Base-by-base conservation (phyloP, 306 rosid species). In the Ceratonia siliqua region DNA sequence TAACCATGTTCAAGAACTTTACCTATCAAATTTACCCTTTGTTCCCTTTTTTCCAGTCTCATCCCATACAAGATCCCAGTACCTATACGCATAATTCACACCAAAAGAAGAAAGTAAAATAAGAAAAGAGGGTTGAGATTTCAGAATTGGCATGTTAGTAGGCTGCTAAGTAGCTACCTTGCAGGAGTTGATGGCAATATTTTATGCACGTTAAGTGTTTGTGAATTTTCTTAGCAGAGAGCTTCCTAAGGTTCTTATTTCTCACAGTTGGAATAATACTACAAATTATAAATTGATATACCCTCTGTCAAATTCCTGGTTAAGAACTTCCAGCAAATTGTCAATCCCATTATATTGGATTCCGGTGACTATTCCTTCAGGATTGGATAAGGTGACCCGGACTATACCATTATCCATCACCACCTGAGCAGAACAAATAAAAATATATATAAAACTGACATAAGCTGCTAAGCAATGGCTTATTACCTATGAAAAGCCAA, bases 371-470 rank as follows among this genome's bases (percentile, higher is more conserved):
- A 73, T 74, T 62, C 99, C 99, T 62, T 59, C 95, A 0, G 99
- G 97, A 27, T 87, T 90, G 33, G 99, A 87, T 81, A 94, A 50
- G 4, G 87, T 92, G 0, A 94, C 89, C 74, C 88, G 91, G 17
- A 89, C 80, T 77, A 94, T 88, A 70, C 97, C 99, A 87, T 94
- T 94, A 76, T 90, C 99, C 83, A 94, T 81, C 42, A 86, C 75
- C 75, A 94, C 93, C 99, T 94, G 56, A 10, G 68, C 80, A 71
- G 5, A 70, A 58, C 38, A 38, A 27, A 68, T 2, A 46, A 10
- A 66, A 13, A 24, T 22, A 22, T 2, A 6, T 24, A 39, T 30
- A 17, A 20, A 76, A 24, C 43, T 22, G 17, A 12, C n/a, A 28
- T 18, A 65, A 15, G n/a, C 48, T 58, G 24, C 14, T 39, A 66